These are phyloP conservation scores for Penicillium palitans DNA, from an alignment of 2,329 filamentous ascomycete genomes.

Conservation along the genomic window DNA sequence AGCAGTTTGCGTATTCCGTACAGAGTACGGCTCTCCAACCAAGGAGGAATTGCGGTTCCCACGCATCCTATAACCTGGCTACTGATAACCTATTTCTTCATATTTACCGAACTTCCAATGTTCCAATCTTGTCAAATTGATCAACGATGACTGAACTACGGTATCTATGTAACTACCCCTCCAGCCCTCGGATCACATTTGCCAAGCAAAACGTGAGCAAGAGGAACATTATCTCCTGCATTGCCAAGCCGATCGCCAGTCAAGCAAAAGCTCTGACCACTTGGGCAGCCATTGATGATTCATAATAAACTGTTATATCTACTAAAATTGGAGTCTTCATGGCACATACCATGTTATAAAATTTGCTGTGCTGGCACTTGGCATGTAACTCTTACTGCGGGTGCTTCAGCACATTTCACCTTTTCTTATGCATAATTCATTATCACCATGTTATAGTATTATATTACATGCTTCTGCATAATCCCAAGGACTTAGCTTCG, in stretches of 20 bases:
- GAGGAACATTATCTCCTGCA: background rate
- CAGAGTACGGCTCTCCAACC: background rate
- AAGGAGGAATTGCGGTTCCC: background rate
- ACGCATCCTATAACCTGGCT: background rate
- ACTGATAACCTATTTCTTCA: background rate
- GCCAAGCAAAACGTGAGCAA: background rate
- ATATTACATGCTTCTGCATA: background rate
- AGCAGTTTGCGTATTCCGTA: background rate
- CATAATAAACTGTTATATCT: background rate
- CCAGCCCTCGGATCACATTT: background rate
- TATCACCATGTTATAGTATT: background rate
- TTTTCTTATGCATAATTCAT: background rate
- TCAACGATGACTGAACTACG: background rate
- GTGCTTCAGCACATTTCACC: background rate
- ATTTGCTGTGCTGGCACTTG: background rate
- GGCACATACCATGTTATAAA: background rate
- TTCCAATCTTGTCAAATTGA: background rate
- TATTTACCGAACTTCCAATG: background rate
- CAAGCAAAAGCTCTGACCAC: slow-evolving; percentile 9
- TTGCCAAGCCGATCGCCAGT: slow-evolving; percentile 5
- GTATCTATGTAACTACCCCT: background rate
- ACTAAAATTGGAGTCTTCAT: background rate
- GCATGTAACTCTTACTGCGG: background rate
- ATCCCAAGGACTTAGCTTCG: background rate
- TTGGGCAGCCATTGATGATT: background rate